These are phyloP conservation scores for Alternaria sp. DNA, from an alignment of 2,329 filamentous ascomycete genomes.

Conservation along the genomic window DNA sequence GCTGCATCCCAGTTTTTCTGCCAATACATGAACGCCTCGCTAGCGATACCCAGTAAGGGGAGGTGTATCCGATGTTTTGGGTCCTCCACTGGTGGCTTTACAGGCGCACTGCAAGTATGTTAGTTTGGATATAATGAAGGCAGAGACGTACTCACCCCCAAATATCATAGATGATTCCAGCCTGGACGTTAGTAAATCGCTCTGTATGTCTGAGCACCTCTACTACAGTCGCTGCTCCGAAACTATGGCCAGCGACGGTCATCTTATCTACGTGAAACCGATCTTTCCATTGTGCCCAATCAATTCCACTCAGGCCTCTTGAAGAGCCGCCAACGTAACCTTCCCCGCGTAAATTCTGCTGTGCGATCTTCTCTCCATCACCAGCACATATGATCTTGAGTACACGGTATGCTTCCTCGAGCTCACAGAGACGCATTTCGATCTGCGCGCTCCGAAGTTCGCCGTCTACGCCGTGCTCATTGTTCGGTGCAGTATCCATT, in stretches of 20 bases:
- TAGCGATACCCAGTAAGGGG: constrained; percentile 70
- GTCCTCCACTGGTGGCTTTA: constrained; percentile 53
- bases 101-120: constrained; percentile 53
- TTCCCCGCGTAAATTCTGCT: constrained; percentile 63
- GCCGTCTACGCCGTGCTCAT: constrained; percentile 66
- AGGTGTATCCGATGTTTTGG: constrained; percentile 58
- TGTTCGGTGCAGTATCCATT: constrained; percentile 60
- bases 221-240: constrained; percentile 70
- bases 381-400: constrained; percentile 65
- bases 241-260: constrained; percentile 71
- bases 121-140: constrained; percentile 3
- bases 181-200: constrained; percentile 65
- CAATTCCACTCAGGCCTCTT: constrained; percentile 63
- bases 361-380: constrained; percentile 60
- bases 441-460: constrained; percentile 69
- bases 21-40: constrained; percentile 77
- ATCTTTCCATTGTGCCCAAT: constrained; percentile 66
- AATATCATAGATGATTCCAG: constrained; percentile 72
- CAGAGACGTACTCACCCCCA: constrained; percentile 58
- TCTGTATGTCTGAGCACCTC: constrained; percentile 66
- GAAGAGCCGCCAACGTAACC: constrained; percentile 68
- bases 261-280: constrained; percentile 65
- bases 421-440: constrained; percentile 68
- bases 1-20: constrained; percentile 68
- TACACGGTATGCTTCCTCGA: constrained; percentile 68